These are phyloP conservation scores for Heritiera fomes DNA, from an alignment of 345 rosid species.

Conservation along the genomic window DNA sequence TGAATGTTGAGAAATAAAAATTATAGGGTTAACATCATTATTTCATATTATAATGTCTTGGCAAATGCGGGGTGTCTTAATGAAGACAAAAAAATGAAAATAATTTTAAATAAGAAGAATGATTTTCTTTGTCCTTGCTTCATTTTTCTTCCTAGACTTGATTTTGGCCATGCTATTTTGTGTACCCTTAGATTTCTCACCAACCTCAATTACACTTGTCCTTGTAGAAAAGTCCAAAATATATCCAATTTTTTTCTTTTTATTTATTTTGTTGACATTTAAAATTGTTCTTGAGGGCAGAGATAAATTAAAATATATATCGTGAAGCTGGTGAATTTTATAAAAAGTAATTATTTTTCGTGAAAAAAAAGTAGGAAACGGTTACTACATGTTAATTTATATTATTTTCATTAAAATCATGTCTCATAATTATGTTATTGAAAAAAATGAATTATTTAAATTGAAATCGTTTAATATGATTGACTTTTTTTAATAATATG, in stretches of 20 bases:
- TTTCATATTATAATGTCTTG: background rate
- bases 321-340: background rate
- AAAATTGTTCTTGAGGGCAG: background rate
- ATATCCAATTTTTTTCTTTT: background rate
- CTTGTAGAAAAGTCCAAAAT: background rate
- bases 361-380: no score
- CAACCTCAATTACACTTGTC: background rate
- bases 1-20: background rate
- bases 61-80: background rate
- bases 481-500: no score
- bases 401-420: no score
- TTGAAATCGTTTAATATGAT: no score
- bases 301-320: background rate
- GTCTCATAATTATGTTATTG: no score
- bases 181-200: background rate
- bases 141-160: background rate
- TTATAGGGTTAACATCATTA: background rate
- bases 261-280: background rate
- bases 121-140: background rate
- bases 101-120: background rate
- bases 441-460: no score
- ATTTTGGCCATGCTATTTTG: background rate
- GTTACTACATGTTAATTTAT: no score
- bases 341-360: no score
- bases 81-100: background rate